Percentiles rank a stretch among this genome's conserved stretches.
phyloP scores from a whole-genome alignment of 257 asterid species.

The Misopates orontium region DNA sequence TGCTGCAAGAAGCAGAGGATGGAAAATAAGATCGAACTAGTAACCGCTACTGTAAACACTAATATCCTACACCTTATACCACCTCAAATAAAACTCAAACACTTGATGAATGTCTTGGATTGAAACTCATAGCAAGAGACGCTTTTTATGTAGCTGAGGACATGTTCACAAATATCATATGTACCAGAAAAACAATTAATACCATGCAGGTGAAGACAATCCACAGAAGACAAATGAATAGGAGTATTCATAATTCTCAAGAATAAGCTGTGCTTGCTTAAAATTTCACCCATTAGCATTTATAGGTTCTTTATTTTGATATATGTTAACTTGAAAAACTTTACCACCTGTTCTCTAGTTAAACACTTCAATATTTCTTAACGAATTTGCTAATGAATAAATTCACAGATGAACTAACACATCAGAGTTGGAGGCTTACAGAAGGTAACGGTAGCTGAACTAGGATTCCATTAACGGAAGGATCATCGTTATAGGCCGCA shows the following conservation, averaged over 20 bases:
- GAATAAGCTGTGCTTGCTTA: slow-evolving; percentile 11
- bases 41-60: background rate
- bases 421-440: slow-evolving; percentile 44
- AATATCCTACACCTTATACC: too few species aligned
- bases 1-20: background rate
- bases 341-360: background rate
- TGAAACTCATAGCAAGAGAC: too few species aligned
- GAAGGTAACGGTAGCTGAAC: slow-evolving; percentile 97
- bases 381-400: background rate
- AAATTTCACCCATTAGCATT: background rate
- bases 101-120: too few species aligned
- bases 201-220: too few species aligned
- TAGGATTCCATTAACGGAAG: slow-evolving; percentile 87
- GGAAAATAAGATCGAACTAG: background rate
- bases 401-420: background rate
- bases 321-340: background rate
- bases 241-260: background rate
- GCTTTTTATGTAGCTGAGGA: too few species aligned
- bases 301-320: background rate
- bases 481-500: slow-evolving; percentile 67
- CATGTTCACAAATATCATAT: too few species aligned
- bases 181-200: too few species aligned
- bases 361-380: background rate
- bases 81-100: too few species aligned
- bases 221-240: too few species aligned